phyloP scores from a whole-genome alignment of 2,329 filamentous ascomycete genomes.

The Cordyceps fumosorosea region DNA sequence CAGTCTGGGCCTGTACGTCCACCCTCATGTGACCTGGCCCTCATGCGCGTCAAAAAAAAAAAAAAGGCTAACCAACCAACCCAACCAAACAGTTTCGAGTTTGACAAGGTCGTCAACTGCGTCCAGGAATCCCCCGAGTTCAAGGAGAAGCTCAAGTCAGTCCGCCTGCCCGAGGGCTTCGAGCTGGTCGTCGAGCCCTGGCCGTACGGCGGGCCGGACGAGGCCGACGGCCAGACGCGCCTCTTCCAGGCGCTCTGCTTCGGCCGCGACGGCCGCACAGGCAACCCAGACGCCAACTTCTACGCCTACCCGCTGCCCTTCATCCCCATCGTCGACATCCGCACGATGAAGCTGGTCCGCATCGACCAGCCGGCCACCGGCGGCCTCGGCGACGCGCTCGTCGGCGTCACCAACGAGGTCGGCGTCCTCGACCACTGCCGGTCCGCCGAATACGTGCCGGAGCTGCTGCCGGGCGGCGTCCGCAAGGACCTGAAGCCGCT shows the following conservation, averaged over 20 bases:
- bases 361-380: constrained; percentile 30
- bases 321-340: constrained; percentile 34
- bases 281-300: constrained; percentile 44
- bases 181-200: constrained; percentile 28
- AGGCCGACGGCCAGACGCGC: constrained; percentile 23
- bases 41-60: neutral
- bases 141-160: constrained; percentile 23
- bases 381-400: constrained; percentile 22
- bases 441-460: constrained; percentile 34
- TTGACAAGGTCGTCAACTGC: constrained; percentile 28
- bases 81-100: constrained; percentile 22
- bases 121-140: constrained; percentile 25
- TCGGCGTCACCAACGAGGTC: constrained; percentile 15
- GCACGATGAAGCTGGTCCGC: constrained; percentile 25
- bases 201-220: constrained; percentile 26
- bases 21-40: neutral
- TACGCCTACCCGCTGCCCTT: constrained; percentile 49
- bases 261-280: constrained; percentile 23
- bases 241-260: constrained; percentile 30
- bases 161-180: constrained; percentile 24
- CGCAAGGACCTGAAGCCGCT: constrained; percentile 52
- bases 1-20: constrained; percentile 23
- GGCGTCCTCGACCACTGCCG: constrained; percentile 25
- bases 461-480: constrained; percentile 33
- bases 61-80: no score